These are phyloP conservation scores for Cenchrus purpureus DNA, from an alignment of 176 grass and related monocot genomes.

Conservation along the genomic window DNA sequence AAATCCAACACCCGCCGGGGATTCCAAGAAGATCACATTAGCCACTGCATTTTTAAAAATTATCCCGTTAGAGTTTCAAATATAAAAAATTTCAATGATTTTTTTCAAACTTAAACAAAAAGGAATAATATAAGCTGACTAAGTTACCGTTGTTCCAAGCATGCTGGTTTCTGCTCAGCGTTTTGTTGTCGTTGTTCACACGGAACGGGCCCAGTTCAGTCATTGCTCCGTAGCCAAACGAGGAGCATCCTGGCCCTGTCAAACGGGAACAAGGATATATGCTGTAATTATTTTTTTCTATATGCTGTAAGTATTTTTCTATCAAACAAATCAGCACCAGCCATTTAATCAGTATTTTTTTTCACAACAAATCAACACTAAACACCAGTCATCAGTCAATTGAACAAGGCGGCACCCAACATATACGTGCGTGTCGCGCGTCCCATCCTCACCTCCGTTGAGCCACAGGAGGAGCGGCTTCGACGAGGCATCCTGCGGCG, in stretches of 20 bases:
- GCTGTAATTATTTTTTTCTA: neutral
- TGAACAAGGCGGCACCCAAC: neutral
- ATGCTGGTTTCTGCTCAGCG: slow-evolving; percentile 51
- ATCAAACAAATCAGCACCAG: too few relatives aligned
- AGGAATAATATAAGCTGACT: too few relatives aligned
- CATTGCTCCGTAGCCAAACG: slow-evolving; percentile 55
- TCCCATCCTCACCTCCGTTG: slow-evolving; percentile 60
- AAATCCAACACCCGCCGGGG: slow-evolving; percentile 60
- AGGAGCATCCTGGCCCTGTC: slow-evolving; percentile 69
- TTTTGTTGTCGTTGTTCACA: slow-evolving; percentile 51
- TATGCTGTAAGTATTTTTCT: too few relatives aligned
- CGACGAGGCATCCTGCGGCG: neutral
- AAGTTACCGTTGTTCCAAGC: slow-evolving; percentile 59
- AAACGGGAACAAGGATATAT: neutral
- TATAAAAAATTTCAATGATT: neutral
- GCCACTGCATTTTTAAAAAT: slow-evolving; percentile 31
- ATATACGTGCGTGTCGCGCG: neutral
- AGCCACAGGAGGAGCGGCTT: slow-evolving; percentile 75
- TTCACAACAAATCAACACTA: too few relatives aligned
- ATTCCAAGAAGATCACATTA: slow-evolving; percentile 68
- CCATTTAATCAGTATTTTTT: too few relatives aligned
- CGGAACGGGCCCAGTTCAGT: slow-evolving; percentile 60
- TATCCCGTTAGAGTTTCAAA: neutral
- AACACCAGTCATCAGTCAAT: too few relatives aligned
- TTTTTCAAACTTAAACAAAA: neutral